phyloP scores from a whole-genome alignment of 306 rosid species.

The Corylus heterophylla region DNA sequence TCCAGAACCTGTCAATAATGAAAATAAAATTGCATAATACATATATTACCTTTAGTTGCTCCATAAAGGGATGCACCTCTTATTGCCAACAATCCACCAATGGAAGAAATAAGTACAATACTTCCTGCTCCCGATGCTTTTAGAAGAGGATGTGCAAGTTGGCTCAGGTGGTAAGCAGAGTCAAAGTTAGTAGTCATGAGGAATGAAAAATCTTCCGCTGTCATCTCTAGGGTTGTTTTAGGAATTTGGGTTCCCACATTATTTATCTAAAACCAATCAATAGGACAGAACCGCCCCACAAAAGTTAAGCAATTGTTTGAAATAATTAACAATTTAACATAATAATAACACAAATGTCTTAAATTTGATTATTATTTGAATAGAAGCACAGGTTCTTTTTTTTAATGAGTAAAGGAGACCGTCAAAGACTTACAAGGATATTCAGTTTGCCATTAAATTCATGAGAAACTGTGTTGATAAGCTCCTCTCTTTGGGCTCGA shows the following conservation, averaged over 20 bases:
- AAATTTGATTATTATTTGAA: no score
- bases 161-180: slow-evolving; percentile 37
- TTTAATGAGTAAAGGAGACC: not conserved
- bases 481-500: slow-evolving; percentile 23
- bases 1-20: not conserved
- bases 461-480: slow-evolving; percentile 23
- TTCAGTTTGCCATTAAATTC: slow-evolving; percentile 40
- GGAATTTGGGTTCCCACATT: not conserved
- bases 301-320: not conserved
- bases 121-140: slow-evolving; percentile 18
- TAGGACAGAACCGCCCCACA: not conserved
- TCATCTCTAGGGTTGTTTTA: slow-evolving; percentile 13
- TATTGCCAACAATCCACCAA: slow-evolving; percentile 32
- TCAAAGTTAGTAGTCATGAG: slow-evolving; percentile 35
- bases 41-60: slow-evolving; percentile 36
- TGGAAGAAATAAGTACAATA: slow-evolving; percentile 37
- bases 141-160: slow-evolving; percentile 28
- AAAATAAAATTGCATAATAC: not conserved
- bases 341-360: not conserved
- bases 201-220: slow-evolving; percentile 22
- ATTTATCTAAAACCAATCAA: not conserved
- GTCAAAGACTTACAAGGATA: slow-evolving; percentile 29
- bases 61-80: slow-evolving; percentile 32
- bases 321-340: not conserved
- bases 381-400: not conserved